Base-by-base conservation (phyloP, 805 yeast genomes). In the Suhomyces sp. region DNA sequence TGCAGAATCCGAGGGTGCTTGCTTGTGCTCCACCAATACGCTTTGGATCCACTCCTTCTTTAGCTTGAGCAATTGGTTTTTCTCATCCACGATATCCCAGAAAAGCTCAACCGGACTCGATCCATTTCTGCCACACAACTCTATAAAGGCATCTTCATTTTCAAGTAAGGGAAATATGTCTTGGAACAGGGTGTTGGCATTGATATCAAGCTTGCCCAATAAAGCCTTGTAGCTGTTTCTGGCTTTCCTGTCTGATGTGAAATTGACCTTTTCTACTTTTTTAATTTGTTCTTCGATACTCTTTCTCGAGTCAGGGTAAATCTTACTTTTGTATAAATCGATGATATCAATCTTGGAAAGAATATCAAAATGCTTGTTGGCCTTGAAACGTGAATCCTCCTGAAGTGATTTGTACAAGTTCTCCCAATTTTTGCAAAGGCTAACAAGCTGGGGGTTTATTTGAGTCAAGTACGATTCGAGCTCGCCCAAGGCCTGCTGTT, bases 61-160 rank as follows among this genome's bases (percentile, higher is more conserved):
- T 20, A 84, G 82, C 53, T 77, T 79, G 44, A 87, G 62, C 1
- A 75, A 60, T 49, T 83, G 79, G 31, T 78, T 76, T 58, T 82
- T 83, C 51, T 81, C 85, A 57, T 86, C 91, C 3, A 86, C 76
- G 0, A 79, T 60, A 64, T 91, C 96, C 81, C 89, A 80, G 64
- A 86, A 90, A 40, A 88, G 67, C 56, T 90, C 96, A 41, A 85
- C 61, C 0, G 96, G 86, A 1, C 84, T 78, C 0, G 97, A 89
- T 0, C 97, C 96, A 44, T 80, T 75, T 49, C 91, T 77, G 0
- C 96, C 96, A 51, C 90, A 75, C 35, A 90, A 56, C 20, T 77
- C 81, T 13, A 80, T 60, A 61, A 86, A 90, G 13, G 81, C 69
- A 44, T 72, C 73, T 54, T 85, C 86, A 29, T 80, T 78, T 53